Base-by-base conservation (phyloP, 495 filamentous ascomycete genomes). In the Penicillium salamii region DNA sequence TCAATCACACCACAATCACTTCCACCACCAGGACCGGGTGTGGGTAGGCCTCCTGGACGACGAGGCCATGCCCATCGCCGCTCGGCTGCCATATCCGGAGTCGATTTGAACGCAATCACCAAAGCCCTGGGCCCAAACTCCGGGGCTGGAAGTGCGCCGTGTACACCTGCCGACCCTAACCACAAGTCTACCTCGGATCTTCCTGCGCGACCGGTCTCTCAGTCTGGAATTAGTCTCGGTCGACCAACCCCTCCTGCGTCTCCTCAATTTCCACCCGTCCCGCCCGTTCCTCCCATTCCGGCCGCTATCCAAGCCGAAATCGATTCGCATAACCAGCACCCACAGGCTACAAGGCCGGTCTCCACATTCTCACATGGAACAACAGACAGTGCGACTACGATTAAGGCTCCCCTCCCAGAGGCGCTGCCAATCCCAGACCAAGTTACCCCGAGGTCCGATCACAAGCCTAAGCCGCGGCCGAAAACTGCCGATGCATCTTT, bases 1-100 rank as follows among this genome's bases (percentile, higher is more conserved):
- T 45, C 57, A 5, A 38, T 38, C 20, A 71, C 78, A 53, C 68
- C 73, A 71, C 82, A 42, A 64, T 71, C 41, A 54, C 81, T 20
- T 63, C 76, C 51, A 63, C 76, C 46, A 15, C 46, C 24, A n/a
- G 58, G 55, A 1, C 71, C 78, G 29, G 72, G 68, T n/a, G 68
- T 74, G 28, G 66, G 68, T 23, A 58, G 70, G 37, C 75, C 72
- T 6, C 78, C 74, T 35, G 72, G 75, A 23, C 74, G 80, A 47
- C 79, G 87, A 57, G 82, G 88, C 15, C 91, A 96, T 69, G 84
- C 84, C 11, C 91, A 95, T 71, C 81, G 90, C 42, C 81, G 91
- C 49, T 95, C 89, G n/a, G 84, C 81, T 28, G 91, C 91, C 1
- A 84, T 95, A 9, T 93, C 90, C n/a, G 85, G 78, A 51, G 83